phyloP scores from a whole-genome alignment of 2,329 filamentous ascomycete genomes.

The Parafenestella ontariensis region DNA sequence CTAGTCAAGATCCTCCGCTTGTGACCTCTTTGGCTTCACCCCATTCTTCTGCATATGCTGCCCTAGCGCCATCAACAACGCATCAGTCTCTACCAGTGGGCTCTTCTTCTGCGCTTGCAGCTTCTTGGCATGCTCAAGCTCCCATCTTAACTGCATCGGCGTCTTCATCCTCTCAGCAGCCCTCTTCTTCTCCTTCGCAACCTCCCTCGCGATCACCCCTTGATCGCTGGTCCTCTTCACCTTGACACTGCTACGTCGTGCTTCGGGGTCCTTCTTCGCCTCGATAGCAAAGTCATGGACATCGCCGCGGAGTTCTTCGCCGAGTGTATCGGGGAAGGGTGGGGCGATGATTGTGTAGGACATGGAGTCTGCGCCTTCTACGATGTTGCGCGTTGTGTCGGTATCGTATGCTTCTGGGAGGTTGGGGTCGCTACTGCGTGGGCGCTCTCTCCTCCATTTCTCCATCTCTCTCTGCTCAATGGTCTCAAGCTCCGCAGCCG shows the following conservation, averaged over 20 bases:
- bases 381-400: conserved; percentile 79
- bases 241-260: conserved; percentile 12
- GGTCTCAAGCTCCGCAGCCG: conserved; percentile 7
- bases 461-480: conserved; percentile 19
- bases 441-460: conserved; percentile 12
- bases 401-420: conserved; percentile 44
- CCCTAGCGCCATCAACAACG: conserved; percentile 51
- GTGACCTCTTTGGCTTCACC: conserved; percentile 21
- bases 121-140: conserved; percentile 38
- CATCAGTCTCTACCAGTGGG: conserved; percentile 39
- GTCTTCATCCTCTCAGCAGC: conserved; percentile 41
- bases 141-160: conserved; percentile 44
- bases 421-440: conserved; percentile 18
- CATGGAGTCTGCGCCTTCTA: conserved; percentile 64
- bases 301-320: conserved; percentile 84
- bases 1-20: conserved; percentile 21
- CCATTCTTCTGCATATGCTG: conserved; percentile 47
- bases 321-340: conserved; percentile 78
- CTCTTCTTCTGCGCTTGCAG: conserved; percentile 19
- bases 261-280: conserved; percentile 48
- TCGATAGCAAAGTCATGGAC: conserved; percentile 70
- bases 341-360: conserved; percentile 78
- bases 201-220: conserved; percentile 31
- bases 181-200: conserved; percentile 26
- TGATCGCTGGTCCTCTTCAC: conserved; percentile 9